Base-by-base conservation (phyloP, 306 rosid genomes). In the Castanea crenata region DNA sequence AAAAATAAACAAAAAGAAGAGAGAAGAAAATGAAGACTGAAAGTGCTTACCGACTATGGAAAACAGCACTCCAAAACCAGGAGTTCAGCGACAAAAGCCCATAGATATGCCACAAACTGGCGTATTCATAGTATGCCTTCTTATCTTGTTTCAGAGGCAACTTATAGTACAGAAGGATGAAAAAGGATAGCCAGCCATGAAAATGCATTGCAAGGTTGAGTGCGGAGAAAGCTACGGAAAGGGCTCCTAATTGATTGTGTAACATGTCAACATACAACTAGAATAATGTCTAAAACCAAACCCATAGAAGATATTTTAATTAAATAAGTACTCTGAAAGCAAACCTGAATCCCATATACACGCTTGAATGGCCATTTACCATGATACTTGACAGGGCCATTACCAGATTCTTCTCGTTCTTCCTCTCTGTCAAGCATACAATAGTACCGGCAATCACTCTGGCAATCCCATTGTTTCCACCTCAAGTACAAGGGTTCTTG, bases 291-390 rank as follows among this genome's bases (percentile, higher is more conserved):
- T 34, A 35, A 84, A 75, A 67, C 73, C 44, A 61, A 55, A 44
- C 11, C 38, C 57, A 61, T 67, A 76, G 55, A 57, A 71, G 84
- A 71, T 16, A 27, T 59, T 55, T 44, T 73, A 29, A 49, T 64
- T 41, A 69, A 25, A 73, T 55, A 49, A 49, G 29, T 82, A 70
- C 55, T 20, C 71, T 20, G 56, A 13, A 70, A 46, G 75, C 93
- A 82, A 80, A 91, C 98, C 97, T 93, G 93, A 38, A 93, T 91
- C 73, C 94, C 92, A 69, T 71, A 86, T 38, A 88, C 77, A 55
- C 92, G 92, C 89, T 69, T 65, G 78, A 89, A 87, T 44, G 96
- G 98, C 94, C 97, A 91, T 88, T 91, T 93, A n/a, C 94, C 94
- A 82, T 89, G 90, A 81, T 89, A 91, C 85, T 93, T 89, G 74